Evolutionary conservation across 2,329 filamentous ascomycete genomes (phyloP), one percentile per base, ranked within the genome.

Genomic region (Ophiognomonia clavigignenti-juglandacearum): DNA sequence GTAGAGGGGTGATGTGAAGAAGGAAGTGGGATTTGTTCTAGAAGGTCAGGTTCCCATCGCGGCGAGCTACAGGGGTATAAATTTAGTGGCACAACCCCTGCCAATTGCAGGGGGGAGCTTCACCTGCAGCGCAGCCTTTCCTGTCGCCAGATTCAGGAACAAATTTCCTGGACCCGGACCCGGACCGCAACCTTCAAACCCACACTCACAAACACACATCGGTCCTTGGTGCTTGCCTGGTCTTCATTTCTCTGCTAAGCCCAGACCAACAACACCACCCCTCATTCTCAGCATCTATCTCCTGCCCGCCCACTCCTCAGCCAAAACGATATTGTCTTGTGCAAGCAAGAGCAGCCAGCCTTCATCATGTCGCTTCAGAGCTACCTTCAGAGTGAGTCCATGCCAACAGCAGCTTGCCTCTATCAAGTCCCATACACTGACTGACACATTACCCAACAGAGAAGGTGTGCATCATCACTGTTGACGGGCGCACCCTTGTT

Each of bases 391-490:
- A 64, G 62, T 64, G 47, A n/a, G 61, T 55, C 13, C 39, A 36
- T 16, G 23, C 23, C 5, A 26, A 6, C 10, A 10, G 24, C 24
- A 26, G 24, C 10, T 6, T 26, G 10, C 24, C 24, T 26, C 10
- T 10, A 26, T n/a, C n/a, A n/a, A n/a, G n/a, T n/a, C 24, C 10
- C 24, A 10, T 10, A 26, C 34, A 41, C 31, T 18, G 27, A 14
- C 18, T 27, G 7, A 36, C 16, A 27, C 23, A 34, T 19, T 23
- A 23, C 24, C 22, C 9, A n/a, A 10, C 16, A 96, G 93, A 96
- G 70, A 95, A 89, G 68, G 88, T 97, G 58, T 77, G 91, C 49
- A 85, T 97, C 61, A 80, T 97, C 54, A 97, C 93, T 23, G 86
- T 88, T 57, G 93, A 97, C 68, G 93, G 92, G 43, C 85, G 92